Conservation (phyloP, 768 basidiomycete genomes). For the Rhodosporidiobolus odoratus region DNA sequence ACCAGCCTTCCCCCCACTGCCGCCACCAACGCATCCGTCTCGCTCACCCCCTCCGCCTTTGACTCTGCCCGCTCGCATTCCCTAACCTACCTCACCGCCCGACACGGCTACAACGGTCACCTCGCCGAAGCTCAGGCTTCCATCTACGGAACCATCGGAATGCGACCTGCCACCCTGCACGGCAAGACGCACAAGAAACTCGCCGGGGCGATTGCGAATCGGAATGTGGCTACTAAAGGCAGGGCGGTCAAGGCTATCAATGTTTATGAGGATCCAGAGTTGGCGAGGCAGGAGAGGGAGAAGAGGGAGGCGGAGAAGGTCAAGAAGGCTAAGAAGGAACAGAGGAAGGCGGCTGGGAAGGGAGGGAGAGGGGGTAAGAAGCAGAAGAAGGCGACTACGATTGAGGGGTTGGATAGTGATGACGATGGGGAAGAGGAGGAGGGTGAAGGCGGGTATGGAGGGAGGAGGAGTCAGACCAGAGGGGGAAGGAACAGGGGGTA, state of each 20-base stretch:
- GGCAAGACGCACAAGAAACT: slow-evolving; percentile 83
- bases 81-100: slow-evolving; percentile 80
- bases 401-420: slow-evolving; percentile 23
- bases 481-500: slow-evolving; percentile 3
- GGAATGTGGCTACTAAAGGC: slow-evolving; percentile 62
- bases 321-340: slow-evolving; percentile 28
- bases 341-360: slow-evolving; percentile 9
- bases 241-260: slow-evolving; percentile 65
- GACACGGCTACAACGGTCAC: slow-evolving; percentile 65
- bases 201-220: slow-evolving; percentile 76
- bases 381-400: slow-evolving; percentile 23
- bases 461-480: slow-evolving; percentile 22
- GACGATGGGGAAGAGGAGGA: slow-evolving; percentile 21
- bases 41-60: slow-evolving; percentile 47
- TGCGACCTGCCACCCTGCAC: slow-evolving; percentile 84
- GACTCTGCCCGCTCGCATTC: slow-evolving; percentile 53
- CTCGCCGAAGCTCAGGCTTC: slow-evolving; percentile 81
- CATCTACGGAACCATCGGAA: slow-evolving; percentile 72
- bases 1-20: slow-evolving; percentile 55
- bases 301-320: slow-evolving; percentile 29
- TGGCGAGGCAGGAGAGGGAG: slow-evolving; percentile 30
- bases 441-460: not conserved
- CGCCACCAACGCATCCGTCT: slow-evolving; percentile 45
- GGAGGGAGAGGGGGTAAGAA: not conserved
- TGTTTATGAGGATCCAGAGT: slow-evolving; percentile 24